Base-by-base conservation (phyloP, 2,329 filamentous ascomycete genomes). In the Metarhizium guizhouense region DNA sequence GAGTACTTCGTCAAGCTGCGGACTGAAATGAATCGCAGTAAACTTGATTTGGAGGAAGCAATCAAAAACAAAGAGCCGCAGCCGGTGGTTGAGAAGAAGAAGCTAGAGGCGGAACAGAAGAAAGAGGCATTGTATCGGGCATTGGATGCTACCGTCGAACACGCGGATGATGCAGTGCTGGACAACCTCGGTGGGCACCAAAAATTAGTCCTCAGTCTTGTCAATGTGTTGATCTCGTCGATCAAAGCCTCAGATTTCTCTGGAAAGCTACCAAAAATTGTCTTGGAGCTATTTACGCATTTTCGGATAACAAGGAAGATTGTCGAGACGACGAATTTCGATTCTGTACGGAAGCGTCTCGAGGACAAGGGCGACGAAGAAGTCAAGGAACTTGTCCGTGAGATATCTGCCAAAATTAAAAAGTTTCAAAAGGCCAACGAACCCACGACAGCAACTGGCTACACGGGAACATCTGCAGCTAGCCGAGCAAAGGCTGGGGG, bases 321-420 rank as follows among this genome's bases (percentile, higher is more conserved):
- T 40, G 71, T 84, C 47, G 80, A 84, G 60, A 84, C 80, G 58
- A 80, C 83, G 45, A 87, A 87, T 63, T 80, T 90, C 55, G 79
- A 82, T 56, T 83, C 80, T 54, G 79, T 88, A 16, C 76, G 84
- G 45, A 82, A 82, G 58, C 78, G 81, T 8, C 82, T 87, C 64
- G 78, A 77, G 57, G 85, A 82, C 63, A 68, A 83, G 63, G 85
- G 83, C 30, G 84, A 88, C 63, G 76, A 80, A 0, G 81, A 85
- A 53, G 80, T 83, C 51, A 85, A 85, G 62, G 77, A 76, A 4
- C 72, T 85, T 50, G 81, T 86, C 4, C 76, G 78, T 40, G 77
- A 78, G 57, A 84, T 87, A 50, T 69, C 78, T n/a, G 62, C 65
- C 34, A 74, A 74, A n/a, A 67, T 75, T 52, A 74, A 67, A 56